Evolutionary conservation across 192 early-diverging fungal species (phyloP).

Genomic region (Diversispora eburnea): DNA sequence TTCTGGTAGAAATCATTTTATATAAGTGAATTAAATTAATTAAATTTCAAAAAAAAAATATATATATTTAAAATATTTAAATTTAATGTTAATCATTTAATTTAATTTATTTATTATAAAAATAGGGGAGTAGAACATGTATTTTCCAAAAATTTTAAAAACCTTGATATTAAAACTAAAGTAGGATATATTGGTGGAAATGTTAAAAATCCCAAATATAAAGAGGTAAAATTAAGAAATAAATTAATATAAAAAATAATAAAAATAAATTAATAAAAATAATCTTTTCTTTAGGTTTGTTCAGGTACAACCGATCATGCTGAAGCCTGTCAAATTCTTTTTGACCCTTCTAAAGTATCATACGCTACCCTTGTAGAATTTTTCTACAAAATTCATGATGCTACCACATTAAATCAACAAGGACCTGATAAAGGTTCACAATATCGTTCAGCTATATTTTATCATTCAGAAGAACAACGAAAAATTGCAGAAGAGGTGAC

Average conservation of each 20-base stretch:
- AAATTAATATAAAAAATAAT: background rate
- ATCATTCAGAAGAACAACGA: slow-evolving; percentile 72
- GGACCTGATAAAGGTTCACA: slow-evolving; percentile 84
- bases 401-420: slow-evolving; percentile 79
- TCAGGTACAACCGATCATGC: slow-evolving; percentile 75
- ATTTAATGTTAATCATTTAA: no score
- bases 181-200: slow-evolving; percentile 58
- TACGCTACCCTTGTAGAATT: slow-evolving; percentile 73
- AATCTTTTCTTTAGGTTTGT: slow-evolving; percentile 53
- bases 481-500: slow-evolving; percentile 68
- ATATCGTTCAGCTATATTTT: slow-evolving; percentile 85
- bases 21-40: no score
- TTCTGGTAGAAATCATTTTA: slow-evolving; percentile 64
- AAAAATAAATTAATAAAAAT: background rate
- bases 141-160: slow-evolving; percentile 47
- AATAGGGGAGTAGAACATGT: slow-evolving; percentile 56
- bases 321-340: slow-evolving; percentile 77
- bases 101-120: no score
- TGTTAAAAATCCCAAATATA: slow-evolving; percentile 43
- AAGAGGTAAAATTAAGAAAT: slow-evolving; percentile 35
- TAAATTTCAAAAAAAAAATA: no score
- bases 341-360: slow-evolving; percentile 61
- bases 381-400: slow-evolving; percentile 85
- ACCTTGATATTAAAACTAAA: slow-evolving; percentile 36
- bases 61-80: no score